Evolutionary conservation across 1,284 basidiomycete genomes (phyloP), one percentile per base, ranked within the genome.

Genomic region (Anthracocystis panici-leucophaei): DNA sequence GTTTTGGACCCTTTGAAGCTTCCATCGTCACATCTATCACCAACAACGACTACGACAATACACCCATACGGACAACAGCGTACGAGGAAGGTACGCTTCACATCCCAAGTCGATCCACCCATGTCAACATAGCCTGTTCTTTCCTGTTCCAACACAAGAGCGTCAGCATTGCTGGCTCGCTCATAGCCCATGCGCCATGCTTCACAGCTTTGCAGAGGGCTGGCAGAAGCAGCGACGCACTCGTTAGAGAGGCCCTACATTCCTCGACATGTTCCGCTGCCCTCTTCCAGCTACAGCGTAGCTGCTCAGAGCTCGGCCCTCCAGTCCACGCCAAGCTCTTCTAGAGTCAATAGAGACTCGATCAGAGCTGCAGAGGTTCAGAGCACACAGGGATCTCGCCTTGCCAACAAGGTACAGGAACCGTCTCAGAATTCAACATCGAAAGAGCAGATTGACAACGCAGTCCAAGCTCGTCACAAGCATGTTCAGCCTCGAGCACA

Each of bases 191-290:
- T 74, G 71, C 71, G 71, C 50, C 45, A 68, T 68, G 71, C 65
- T 40, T 57, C 71, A 29, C 65, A 60, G 44, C 58, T 74, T 5
- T 60, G 54, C 51, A 64, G 54, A 68, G 61, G 71, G 65, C 65
- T 74, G 18, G 61, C 65, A 41, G 65, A 74, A 48, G 62, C 62
- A 48, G 62, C 62, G 14, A 46, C 65, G 12, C 49, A 55, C 11
- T 58, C 71, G 5, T 18, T 74, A 51, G 65, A 74, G 31, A 33
- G 62, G 27, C 65, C 71, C 14, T 68, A 65, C 48, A 48, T 74
- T 7, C 65, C 71, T 51, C 53, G 62, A 33, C 62, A 74, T 58
- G 52, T 74, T 14, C 65, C 71, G 21, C 55, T 74, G 46, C 71
- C 71, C 25, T 72, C 69, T 4, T 59, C 63, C 23, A 72, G 69